Percentiles rank a stretch among this genome's conserved stretches.
phyloP scores from a whole-genome alignment of 371 early-diverging fungal species.

The Mortierella polycephala region DNA sequence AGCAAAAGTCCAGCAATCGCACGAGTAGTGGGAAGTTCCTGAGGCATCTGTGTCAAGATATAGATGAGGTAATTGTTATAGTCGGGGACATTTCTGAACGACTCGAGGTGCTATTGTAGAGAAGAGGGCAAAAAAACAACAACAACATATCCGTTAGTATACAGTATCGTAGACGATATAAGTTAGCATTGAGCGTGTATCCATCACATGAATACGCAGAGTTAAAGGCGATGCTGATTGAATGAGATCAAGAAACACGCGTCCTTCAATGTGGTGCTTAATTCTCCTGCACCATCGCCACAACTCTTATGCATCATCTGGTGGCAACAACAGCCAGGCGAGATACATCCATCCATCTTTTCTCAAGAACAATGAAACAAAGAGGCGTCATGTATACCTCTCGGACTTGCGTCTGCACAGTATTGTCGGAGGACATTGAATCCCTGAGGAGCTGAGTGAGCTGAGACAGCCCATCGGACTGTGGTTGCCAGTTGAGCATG shows the following conservation, averaged over 20 bases:
- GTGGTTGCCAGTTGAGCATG: conserved; percentile 67
- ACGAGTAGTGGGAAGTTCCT: conserved; percentile 72
- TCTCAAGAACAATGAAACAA: conserved; percentile 1
- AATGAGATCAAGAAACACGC: not conserved
- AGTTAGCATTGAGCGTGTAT: not conserved
- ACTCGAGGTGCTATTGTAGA: conserved; percentile 77
- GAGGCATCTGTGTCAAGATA: conserved; percentile 81
- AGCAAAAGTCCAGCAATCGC: conserved; percentile 89
- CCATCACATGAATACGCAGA: not conserved
- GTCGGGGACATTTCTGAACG: conserved; percentile 86
- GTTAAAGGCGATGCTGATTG: not conserved
- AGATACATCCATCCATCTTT: not conserved
- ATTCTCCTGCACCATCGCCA: not conserved
- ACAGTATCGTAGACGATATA: too few relatives aligned
- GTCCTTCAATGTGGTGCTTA: not conserved
- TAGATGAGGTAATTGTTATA: conserved; percentile 90
- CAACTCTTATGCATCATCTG: conserved; percentile 29
- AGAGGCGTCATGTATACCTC: conserved; percentile 55
- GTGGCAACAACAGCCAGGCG: conserved; percentile 9
- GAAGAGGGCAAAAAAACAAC: conserved; percentile 8
- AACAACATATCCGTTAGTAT: not conserved
- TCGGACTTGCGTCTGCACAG: conserved; percentile 68
- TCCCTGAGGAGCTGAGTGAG: conserved; percentile 72
- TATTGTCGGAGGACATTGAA: conserved; percentile 67
- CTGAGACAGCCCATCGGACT: conserved; percentile 70